phyloP scores from a whole-genome alignment of 177 flowering plant species.

The Vitis hybrid region DNA sequence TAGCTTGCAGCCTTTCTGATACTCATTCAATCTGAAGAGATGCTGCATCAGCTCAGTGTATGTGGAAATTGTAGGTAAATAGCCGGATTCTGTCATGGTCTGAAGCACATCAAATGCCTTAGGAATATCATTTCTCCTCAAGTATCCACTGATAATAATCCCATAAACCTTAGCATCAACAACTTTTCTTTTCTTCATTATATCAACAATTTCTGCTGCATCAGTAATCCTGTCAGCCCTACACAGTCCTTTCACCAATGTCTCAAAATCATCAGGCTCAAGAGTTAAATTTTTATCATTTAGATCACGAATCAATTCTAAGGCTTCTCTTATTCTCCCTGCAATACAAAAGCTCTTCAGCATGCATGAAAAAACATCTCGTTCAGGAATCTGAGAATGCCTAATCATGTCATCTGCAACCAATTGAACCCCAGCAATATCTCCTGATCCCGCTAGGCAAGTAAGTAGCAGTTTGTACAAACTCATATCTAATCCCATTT shows the following conservation, averaged over 20 bases:
- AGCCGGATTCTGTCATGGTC: slow-evolving; percentile 49
- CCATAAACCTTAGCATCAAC: slow-evolving; percentile 54
- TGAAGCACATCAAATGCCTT: slow-evolving; percentile 58
- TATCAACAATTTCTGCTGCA: slow-evolving; percentile 71
- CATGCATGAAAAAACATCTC: slow-evolving; percentile 39
- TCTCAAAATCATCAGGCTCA: slow-evolving; percentile 39
- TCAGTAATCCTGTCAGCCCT: slow-evolving; percentile 57
- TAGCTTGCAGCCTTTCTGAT: slow-evolving; percentile 57
- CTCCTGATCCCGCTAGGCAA: slow-evolving; percentile 58
- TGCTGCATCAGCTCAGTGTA: slow-evolving; percentile 75
- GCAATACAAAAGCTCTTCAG: slow-evolving; percentile 67
- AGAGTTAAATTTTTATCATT: slow-evolving; percentile 38
- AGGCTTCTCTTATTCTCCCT: slow-evolving; percentile 64
- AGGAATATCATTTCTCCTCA: slow-evolving; percentile 48
- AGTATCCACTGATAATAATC: slow-evolving; percentile 50
- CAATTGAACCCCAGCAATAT: slow-evolving; percentile 37
- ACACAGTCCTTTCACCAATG: slow-evolving; percentile 71
- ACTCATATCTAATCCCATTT: slow-evolving; percentile 34
- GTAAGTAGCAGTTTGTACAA: slow-evolving; percentile 49
- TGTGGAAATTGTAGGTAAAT: slow-evolving; percentile 40
- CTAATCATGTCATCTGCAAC: slow-evolving; percentile 70
- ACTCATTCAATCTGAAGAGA: slow-evolving; percentile 52
- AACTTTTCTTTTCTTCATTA: slow-evolving; percentile 45
- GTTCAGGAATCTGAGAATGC: slow-evolving; percentile 42
- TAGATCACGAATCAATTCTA: slow-evolving; percentile 61